These are phyloP conservation scores for Hymenoscyphus scutula DNA, from an alignment of 2,329 filamentous ascomycete species.

Conservation along the genomic window DNA sequence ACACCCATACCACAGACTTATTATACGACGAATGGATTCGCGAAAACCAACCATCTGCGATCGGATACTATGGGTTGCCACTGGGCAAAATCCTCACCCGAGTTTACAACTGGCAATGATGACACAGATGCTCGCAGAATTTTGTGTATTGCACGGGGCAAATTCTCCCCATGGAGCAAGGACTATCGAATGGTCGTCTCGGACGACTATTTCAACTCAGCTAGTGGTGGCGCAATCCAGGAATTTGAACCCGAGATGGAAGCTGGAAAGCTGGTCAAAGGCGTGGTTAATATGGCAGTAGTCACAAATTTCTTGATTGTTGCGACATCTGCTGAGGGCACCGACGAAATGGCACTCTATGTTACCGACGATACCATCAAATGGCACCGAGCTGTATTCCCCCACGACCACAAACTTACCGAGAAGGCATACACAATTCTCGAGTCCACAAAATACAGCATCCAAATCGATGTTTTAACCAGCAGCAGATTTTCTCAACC, in stretches of 20 bases:
- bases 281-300: slow-evolving; percentile 75
- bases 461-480: slow-evolving; percentile 91
- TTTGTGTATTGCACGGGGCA: slow-evolving; percentile 75
- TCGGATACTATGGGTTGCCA: slow-evolving; percentile 72
- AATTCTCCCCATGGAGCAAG: slow-evolving; percentile 66
- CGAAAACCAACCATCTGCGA: slow-evolving; percentile 63
- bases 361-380: slow-evolving; percentile 78
- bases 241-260: slow-evolving; percentile 77
- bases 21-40: slow-evolving; percentile 87
- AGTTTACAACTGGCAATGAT: slow-evolving; percentile 68
- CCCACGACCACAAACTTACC: slow-evolving; percentile 72
- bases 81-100: slow-evolving; percentile 77
- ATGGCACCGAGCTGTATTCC: slow-evolving; percentile 93
- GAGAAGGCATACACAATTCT: slow-evolving; percentile 91
- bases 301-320: slow-evolving; percentile 87
- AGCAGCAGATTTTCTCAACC: slow-evolving; percentile 61
- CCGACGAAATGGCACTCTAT: slow-evolving; percentile 88
- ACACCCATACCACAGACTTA: slow-evolving; percentile 39
- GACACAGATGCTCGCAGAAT: slow-evolving; percentile 68
- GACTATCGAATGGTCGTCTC: slow-evolving; percentile 79
- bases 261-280: slow-evolving; percentile 68
- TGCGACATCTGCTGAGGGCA: slow-evolving; percentile 74
- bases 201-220: slow-evolving; percentile 71
- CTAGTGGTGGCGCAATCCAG: slow-evolving; percentile 49
- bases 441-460: slow-evolving; percentile 96